A percentile compares a stretch with the other conserved stretches of the same genome.
These are phyloP conservation scores for Musa acuminata DNA, from an alignment of 176 grass and related monocot genomes.

Conservation along the genomic window DNA sequence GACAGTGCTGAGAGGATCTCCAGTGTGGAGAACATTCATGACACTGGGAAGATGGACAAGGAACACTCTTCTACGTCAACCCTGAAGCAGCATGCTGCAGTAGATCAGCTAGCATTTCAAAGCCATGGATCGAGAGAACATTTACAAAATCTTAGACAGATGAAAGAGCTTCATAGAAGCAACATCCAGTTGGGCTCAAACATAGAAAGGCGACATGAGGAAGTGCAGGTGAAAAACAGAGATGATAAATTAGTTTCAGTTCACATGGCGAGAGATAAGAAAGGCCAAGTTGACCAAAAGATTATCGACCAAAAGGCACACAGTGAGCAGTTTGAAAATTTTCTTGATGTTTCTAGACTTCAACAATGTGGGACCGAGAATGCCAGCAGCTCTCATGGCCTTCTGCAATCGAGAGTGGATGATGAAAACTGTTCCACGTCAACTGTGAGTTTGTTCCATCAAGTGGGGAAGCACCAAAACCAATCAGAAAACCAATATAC, in stretches of 20 bases:
- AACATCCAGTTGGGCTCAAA: not conserved
- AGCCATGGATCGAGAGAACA: not conserved
- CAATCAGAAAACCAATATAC: conserved; percentile 23
- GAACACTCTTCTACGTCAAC: not conserved
- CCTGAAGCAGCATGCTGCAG: not conserved
- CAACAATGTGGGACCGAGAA: conserved; percentile 9
- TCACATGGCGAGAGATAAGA: conserved; percentile 53
- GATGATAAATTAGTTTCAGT: conserved; percentile 30
- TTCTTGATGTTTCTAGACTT: conserved; percentile 36
- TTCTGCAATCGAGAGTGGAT: conserved; percentile 10
- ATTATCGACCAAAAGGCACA: conserved; percentile 40
- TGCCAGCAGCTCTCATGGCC: conserved; percentile 17
- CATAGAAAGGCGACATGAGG: not conserved
- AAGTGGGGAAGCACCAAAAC: conserved; percentile 20
- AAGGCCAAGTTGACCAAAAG: conserved; percentile 45
- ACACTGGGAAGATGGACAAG: not conserved
- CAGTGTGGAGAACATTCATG: not conserved
- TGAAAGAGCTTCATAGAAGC: not conserved
- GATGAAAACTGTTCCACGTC: conserved; percentile 9
- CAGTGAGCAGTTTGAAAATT: conserved; percentile 40
- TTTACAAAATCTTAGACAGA: conserved; percentile 1
- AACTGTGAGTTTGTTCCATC: conserved; percentile 21
- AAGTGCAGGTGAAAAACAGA: not conserved
- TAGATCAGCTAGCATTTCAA: not conserved
- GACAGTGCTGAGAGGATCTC: not conserved